Evolutionary conservation across 1,139 yeast species (phyloP).

Genomic region (Geotrichum klebahnii): DNA sequence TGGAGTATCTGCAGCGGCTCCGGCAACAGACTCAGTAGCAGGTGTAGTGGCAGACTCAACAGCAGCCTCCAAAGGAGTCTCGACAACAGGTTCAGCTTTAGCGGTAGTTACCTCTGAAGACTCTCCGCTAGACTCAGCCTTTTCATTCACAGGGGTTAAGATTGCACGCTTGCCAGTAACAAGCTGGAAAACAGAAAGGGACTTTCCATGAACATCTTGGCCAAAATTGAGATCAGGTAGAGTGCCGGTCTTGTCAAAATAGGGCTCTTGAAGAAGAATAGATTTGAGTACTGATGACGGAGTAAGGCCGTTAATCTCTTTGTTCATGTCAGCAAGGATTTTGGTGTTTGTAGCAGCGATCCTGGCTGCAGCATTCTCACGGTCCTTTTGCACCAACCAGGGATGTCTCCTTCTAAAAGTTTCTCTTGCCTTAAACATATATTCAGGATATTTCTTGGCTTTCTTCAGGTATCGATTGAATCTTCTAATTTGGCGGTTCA

Average conservation of each 20-base stretch:
- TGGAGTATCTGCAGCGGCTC: conserved; percentile 15
- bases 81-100: too few species aligned
- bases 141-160: conserved; percentile 16
- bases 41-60: conserved; percentile 6
- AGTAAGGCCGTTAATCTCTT: conserved; percentile 30
- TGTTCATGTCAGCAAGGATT: conserved; percentile 38
- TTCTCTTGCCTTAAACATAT: conserved; percentile 54
- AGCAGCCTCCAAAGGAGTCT: too few species aligned
- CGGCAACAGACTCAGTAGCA: too few species aligned
- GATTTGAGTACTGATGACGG: conserved; percentile 45
- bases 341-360: conserved; percentile 35
- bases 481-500: conserved; percentile 62
- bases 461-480: conserved; percentile 69
- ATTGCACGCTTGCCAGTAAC: conserved; percentile 29
- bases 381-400: conserved; percentile 39
- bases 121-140: too few species aligned
- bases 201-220: conserved; percentile 26
- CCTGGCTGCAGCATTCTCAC: conserved; percentile 20
- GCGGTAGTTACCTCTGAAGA: too few species aligned
- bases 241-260: conserved; percentile 33
- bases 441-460: conserved; percentile 56
- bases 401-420: conserved; percentile 41
- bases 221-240: conserved; percentile 28
- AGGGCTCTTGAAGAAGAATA: conserved; percentile 38
- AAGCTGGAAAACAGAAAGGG: conserved; percentile 30